Percentiles rank a stretch among this genome's conserved stretches.
These are phyloP conservation scores for Corchorus olitorius DNA, from an alignment of 345 rosid species.

Conservation along the genomic window DNA sequence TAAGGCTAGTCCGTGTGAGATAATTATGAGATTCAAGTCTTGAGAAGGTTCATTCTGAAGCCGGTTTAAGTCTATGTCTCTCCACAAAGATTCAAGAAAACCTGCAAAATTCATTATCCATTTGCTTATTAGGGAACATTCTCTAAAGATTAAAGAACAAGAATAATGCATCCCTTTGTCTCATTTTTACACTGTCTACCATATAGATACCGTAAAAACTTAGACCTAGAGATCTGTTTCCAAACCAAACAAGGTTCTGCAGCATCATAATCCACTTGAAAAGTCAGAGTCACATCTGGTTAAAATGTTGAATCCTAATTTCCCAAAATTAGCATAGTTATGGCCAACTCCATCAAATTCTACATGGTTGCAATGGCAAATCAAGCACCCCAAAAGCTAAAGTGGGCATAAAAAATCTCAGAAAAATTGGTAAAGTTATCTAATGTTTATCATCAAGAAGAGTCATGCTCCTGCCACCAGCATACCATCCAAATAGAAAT, in stretches of 20 bases:
- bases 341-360: neutral
- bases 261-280: neutral
- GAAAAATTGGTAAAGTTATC: neutral
- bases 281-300: neutral
- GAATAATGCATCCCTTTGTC: neutral
- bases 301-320: neutral
- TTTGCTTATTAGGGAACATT: neutral
- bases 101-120: constrained; percentile 41
- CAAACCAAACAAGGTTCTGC: neutral
- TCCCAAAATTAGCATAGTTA: neutral
- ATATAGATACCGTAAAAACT: neutral
- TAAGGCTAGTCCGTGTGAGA: constrained; percentile 75
- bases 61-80: constrained; percentile 91
- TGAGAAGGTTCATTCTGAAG: constrained; percentile 52
- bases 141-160: neutral
- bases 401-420: neutral
- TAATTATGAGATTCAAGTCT: constrained; percentile 82
- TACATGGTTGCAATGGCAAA: neutral
- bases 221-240: neutral
- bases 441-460: neutral
- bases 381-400: neutral
- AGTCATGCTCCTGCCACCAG: neutral
- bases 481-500: neutral
- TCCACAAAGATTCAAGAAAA: constrained; percentile 95
- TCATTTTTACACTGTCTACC: neutral